phyloP scores from a whole-genome alignment of 2,329 filamentous ascomycete species.

The Aspergillus ochraceus region DNA sequence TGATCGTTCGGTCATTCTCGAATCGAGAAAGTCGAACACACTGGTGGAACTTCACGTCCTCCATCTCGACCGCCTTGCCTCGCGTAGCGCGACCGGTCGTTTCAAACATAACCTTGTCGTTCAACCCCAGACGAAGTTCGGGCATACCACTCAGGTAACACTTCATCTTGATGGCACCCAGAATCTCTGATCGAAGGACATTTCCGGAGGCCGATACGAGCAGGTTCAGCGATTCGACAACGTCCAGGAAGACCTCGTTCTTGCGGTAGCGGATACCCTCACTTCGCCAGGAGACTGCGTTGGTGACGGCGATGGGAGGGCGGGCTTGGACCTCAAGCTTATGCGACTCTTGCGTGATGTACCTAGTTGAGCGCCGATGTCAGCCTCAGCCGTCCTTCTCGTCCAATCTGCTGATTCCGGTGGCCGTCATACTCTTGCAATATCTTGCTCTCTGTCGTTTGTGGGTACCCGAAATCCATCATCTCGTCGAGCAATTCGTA shows the following conservation, averaged over 20 bases:
- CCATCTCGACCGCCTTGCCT: slow-evolving; percentile 98
- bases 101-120: slow-evolving; percentile 99
- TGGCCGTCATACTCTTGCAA: slow-evolving; percentile 73
- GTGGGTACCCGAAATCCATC: slow-evolving; percentile 99
- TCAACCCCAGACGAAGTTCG: slow-evolving; percentile 86
- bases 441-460: slow-evolving; percentile 98
- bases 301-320: slow-evolving; percentile 95
- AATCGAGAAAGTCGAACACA: slow-evolving; percentile 94
- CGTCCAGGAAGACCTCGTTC: slow-evolving; percentile 98
- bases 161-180: slow-evolving; percentile 99
- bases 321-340: slow-evolving; percentile 96
- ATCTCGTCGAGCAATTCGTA: slow-evolving; percentile 99
- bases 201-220: slow-evolving; percentile 93
- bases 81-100: slow-evolving; percentile 90
- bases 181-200: slow-evolving; percentile 90
- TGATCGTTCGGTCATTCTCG: slow-evolving; percentile 98
- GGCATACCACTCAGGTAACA: slow-evolving; percentile 99
- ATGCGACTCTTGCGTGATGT: slow-evolving; percentile 98
- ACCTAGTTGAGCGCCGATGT: slow-evolving; percentile 45
- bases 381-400: not conserved
- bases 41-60: slow-evolving; percentile 99
- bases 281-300: slow-evolving; percentile 95
- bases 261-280: slow-evolving; percentile 98
- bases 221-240: slow-evolving; percentile 93
- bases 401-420: not conserved